Evolutionary conservation across 2,329 filamentous ascomycete genomes (phyloP).

Genomic region (Claviceps sp.): DNA sequence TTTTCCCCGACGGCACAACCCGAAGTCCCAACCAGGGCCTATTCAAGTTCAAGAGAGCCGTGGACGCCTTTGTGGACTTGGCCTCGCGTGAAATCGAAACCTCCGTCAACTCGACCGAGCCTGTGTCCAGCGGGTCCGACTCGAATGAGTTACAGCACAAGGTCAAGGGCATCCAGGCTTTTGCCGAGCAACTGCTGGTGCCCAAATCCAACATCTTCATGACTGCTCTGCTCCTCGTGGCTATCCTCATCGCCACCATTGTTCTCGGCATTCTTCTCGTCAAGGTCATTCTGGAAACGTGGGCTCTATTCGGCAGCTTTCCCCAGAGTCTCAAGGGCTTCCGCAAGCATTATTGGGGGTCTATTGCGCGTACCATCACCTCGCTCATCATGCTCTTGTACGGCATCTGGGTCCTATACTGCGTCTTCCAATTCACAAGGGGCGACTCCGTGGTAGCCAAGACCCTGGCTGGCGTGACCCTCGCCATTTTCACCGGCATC

Average conservation of each 20-base stretch:
- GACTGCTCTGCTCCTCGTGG: constrained; percentile 81
- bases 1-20: constrained; percentile 50
- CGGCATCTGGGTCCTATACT: constrained; percentile 90
- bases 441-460: constrained; percentile 94
- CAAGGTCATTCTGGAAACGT: constrained; percentile 82
- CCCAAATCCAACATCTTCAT: constrained; percentile 90
- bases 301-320: constrained; percentile 81
- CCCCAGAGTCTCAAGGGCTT: constrained; percentile 69
- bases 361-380: constrained; percentile 78
- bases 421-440: constrained; percentile 85
- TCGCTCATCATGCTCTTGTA: constrained; percentile 85
- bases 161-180: constrained; percentile 68
- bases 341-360: constrained; percentile 92
- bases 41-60: constrained; percentile 40
- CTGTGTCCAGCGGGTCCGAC: constrained; percentile 7
- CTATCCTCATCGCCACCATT: constrained; percentile 72
- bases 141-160: constrained; percentile 26
- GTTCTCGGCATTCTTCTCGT: constrained; percentile 76
- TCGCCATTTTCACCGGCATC: constrained; percentile 66
- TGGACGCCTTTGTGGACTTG: constrained; percentile 33
- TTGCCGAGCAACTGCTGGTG: constrained; percentile 70
- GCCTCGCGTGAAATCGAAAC: constrained; percentile 38
- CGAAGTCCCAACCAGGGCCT: constrained; percentile 25
- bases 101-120: constrained; percentile 25
- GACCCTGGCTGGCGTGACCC: constrained; percentile 65